Evolutionary conservation across 768 basidiomycete genomes (phyloP).

Genomic region (Kwoniella dendrophila): DNA sequence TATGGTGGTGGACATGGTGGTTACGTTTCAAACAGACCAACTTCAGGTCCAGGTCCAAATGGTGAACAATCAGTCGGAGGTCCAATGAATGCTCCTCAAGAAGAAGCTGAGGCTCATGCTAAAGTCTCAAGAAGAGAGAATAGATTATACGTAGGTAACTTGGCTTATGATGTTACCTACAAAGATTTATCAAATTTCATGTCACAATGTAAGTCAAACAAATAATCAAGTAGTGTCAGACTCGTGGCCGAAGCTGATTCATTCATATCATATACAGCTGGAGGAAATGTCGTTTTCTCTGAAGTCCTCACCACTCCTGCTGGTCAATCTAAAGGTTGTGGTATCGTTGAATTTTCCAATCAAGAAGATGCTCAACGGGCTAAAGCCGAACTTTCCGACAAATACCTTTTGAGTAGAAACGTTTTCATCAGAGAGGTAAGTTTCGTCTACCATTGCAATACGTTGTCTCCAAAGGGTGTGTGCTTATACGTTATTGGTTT

Average conservation of each 20-base stretch:
- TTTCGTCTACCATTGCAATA: too few species aligned
- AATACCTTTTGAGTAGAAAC: slow-evolving; percentile 84
- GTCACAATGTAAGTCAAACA: slow-evolving; percentile 91
- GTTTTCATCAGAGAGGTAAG: slow-evolving; percentile 94
- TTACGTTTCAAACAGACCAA: background rate
- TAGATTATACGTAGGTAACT: slow-evolving; percentile 96
- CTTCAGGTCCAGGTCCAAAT: slow-evolving; percentile 7
- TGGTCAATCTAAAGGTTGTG: slow-evolving; percentile 54
- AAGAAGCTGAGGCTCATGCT: slow-evolving; percentile 93
- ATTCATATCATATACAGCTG: slow-evolving; percentile 63
- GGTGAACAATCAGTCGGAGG: slow-evolving; percentile 39
- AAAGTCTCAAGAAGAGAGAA: slow-evolving; percentile 97
- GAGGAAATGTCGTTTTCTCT: slow-evolving; percentile 99
- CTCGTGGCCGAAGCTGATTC: too few species aligned
- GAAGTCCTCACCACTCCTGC: slow-evolving; percentile 10
- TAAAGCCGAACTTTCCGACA: slow-evolving; percentile 86
- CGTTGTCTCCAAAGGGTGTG: too few species aligned
- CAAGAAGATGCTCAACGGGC: slow-evolving; percentile 85
- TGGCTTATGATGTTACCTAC: slow-evolving; percentile 98
- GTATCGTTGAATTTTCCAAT: slow-evolving; percentile 94
- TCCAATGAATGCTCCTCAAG: slow-evolving; percentile 59
- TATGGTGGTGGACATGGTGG: slow-evolving; percentile 1
- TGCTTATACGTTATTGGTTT: background rate
- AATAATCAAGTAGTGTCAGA: slow-evolving; percentile 48
- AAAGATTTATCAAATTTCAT: slow-evolving; percentile 99